A percentile compares a stretch with the other conserved stretches of the same genome.
Evolutionary conservation across 176 grass and related monocot species (phyloP).

Genomic region (Musa beccarii): DNA sequence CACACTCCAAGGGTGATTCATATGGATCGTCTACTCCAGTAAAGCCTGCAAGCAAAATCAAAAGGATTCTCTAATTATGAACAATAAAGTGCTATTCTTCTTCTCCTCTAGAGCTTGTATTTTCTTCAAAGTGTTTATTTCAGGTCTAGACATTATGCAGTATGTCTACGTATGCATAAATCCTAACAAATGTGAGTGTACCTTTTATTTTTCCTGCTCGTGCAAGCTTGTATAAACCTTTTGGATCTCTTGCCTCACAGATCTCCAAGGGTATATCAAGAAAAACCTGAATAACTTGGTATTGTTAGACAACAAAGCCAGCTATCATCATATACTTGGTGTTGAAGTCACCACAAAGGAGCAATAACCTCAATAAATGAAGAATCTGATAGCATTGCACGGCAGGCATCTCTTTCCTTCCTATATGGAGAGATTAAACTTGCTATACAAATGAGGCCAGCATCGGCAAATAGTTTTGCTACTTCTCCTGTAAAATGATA

Average conservation of each 20-base stretch:
- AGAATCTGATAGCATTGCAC: slow-evolving; percentile 70
- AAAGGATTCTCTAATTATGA: background rate
- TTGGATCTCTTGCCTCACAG: slow-evolving; percentile 91
- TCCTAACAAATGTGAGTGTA: slow-evolving; percentile 5
- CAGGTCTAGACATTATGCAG: background rate
- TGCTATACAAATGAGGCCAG: slow-evolving; percentile 85
- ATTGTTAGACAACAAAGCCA: background rate
- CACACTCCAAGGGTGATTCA: slow-evolving; percentile 61
- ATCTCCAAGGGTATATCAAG: slow-evolving; percentile 79
- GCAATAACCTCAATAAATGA: slow-evolving; percentile 75
- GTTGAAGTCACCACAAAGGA: background rate
- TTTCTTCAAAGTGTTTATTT: background rate
- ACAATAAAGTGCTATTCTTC: background rate
- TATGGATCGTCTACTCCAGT: slow-evolving; percentile 97
- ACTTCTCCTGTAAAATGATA: slow-evolving; percentile 67
- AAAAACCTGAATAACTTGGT: slow-evolving; percentile 54
- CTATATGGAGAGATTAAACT: slow-evolving; percentile 96
- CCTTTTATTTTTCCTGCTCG: slow-evolving; percentile 95
- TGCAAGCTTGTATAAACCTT: slow-evolving; percentile 97
- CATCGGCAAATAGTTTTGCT: slow-evolving; percentile 88
- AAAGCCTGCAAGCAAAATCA: slow-evolving; percentile 51
- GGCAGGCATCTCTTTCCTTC: slow-evolving; percentile 65
- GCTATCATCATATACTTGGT: background rate
- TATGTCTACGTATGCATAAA: background rate
- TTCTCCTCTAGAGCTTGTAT: background rate